Percentiles rank a stretch among this genome's conserved stretches.
Evolutionary conservation across 129 eudicot genomes (phyloP).

Genomic region (Escallonia herrerae): DNA sequence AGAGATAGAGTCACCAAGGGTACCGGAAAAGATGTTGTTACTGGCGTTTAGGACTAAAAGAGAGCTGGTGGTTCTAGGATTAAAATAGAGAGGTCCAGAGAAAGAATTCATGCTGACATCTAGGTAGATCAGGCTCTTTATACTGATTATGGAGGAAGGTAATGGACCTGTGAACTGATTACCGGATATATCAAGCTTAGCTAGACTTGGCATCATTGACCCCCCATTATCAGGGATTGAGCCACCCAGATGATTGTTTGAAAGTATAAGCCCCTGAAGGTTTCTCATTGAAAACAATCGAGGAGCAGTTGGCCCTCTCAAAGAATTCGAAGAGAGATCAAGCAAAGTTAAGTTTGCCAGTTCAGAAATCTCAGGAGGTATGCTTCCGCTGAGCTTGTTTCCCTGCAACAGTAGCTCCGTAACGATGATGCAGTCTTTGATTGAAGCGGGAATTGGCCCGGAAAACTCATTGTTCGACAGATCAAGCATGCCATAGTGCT

Average conservation of each 20-base stretch:
- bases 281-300: constrained; percentile 53
- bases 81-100: constrained; percentile 44
- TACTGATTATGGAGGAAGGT: constrained; percentile 56
- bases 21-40: constrained; percentile 56
- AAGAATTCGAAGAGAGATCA: constrained; percentile 62
- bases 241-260: constrained; percentile 62
- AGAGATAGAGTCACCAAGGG: constrained; percentile 52
- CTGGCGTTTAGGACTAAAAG: constrained; percentile 74
- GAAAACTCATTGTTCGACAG: constrained; percentile 60
- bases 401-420: constrained; percentile 44
- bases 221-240: constrained; percentile 47
- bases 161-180: constrained; percentile 52
- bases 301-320: constrained; percentile 46
- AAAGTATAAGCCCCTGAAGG: constrained; percentile 75
- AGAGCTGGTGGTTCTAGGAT: constrained; percentile 32
- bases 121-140: constrained; percentile 47
- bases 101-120: constrained; percentile 76
- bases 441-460: constrained; percentile 70
- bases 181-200: constrained; percentile 61
- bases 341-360: constrained; percentile 59
- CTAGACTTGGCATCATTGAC: constrained; percentile 50
- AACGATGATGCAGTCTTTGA: constrained; percentile 54
- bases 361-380: constrained; percentile 56
- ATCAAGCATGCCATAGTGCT: constrained; percentile 96
- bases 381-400: constrained; percentile 67